Conservation (phyloP, 139 green algal genomes). For the Closterium sp. region DNA sequence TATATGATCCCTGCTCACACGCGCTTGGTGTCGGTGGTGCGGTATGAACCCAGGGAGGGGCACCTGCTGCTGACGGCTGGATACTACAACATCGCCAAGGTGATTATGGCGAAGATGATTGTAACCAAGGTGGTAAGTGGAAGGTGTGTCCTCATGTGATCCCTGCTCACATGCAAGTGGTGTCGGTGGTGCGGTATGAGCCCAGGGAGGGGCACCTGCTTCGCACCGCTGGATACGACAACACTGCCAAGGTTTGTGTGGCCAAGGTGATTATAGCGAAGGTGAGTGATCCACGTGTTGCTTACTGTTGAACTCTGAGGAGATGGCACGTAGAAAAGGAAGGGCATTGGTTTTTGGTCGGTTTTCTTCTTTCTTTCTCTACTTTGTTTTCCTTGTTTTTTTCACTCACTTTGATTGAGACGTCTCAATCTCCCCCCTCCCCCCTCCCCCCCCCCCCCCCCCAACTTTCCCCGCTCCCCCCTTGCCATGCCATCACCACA, state of each 20-base stretch:
- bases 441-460: too few relatives aligned
- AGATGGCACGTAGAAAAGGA: too few relatives aligned
- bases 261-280: too few relatives aligned
- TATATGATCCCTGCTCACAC: neutral
- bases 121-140: too few relatives aligned
- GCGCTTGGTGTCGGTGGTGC: neutral
- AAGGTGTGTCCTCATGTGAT: neutral
- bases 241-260: slow-evolving; percentile 36
- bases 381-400: neutral
- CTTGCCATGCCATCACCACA: too few relatives aligned
- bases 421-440: neutral
- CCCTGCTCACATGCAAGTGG: neutral
- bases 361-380: neutral
- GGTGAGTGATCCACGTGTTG: too few relatives aligned
- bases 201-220: slow-evolving; percentile 71
- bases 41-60: slow-evolving; percentile 64
- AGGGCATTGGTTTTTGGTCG: too few relatives aligned
- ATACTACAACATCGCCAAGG: slow-evolving; percentile 42
- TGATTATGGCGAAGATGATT: too few relatives aligned
- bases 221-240: slow-evolving; percentile 40
- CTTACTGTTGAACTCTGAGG: too few relatives aligned
- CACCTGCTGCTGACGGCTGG: slow-evolving; percentile 65
- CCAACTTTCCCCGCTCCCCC: too few relatives aligned
- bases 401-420: too few relatives aligned
- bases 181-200: slow-evolving; percentile 56